These are phyloP conservation scores for Apiospora phragmitis DNA, from an alignment of 2,329 filamentous ascomycete genomes.

Conservation along the genomic window DNA sequence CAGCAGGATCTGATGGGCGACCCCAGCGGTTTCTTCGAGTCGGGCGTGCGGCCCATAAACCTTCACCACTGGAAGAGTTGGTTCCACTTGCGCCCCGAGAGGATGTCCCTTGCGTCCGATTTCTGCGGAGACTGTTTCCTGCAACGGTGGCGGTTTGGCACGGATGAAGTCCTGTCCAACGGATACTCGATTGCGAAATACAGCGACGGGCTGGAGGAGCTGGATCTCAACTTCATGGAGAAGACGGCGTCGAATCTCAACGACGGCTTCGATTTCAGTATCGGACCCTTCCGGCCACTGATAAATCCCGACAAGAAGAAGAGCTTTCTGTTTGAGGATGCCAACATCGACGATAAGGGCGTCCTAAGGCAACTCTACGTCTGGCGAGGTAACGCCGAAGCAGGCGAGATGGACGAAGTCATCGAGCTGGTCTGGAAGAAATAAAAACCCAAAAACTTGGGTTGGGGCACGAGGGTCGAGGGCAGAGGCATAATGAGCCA, in stretches of 20 bases:
- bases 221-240: slow-evolving; percentile 50
- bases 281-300: slow-evolving; percentile 50
- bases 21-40: slow-evolving; percentile 60
- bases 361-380: slow-evolving; percentile 58
- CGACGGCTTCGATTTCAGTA: slow-evolving; percentile 50
- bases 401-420: slow-evolving; percentile 47
- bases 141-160: slow-evolving; percentile 52
- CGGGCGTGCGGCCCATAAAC: slow-evolving; percentile 52
- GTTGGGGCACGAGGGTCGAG: not conserved
- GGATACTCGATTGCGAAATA: slow-evolving; percentile 59
- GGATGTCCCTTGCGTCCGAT: slow-evolving; percentile 48
- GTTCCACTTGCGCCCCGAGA: slow-evolving; percentile 51
- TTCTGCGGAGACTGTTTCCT: slow-evolving; percentile 62
- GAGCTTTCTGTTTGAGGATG: slow-evolving; percentile 50
- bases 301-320: slow-evolving; percentile 45
- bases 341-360: slow-evolving; percentile 39
- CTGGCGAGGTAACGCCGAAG: slow-evolving; percentile 39
- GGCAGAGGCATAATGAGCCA: not conserved
- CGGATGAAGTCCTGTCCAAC: slow-evolving; percentile 55
- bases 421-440: slow-evolving; percentile 51
- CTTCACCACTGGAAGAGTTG: slow-evolving; percentile 66
- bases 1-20: slow-evolving; percentile 59
- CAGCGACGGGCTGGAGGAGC: slow-evolving; percentile 34
- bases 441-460: not conserved
- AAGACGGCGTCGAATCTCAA: slow-evolving; percentile 52